Conservation (phyloP, 768 basidiomycete genomes). For the Xerocomellus amylosporus region DNA sequence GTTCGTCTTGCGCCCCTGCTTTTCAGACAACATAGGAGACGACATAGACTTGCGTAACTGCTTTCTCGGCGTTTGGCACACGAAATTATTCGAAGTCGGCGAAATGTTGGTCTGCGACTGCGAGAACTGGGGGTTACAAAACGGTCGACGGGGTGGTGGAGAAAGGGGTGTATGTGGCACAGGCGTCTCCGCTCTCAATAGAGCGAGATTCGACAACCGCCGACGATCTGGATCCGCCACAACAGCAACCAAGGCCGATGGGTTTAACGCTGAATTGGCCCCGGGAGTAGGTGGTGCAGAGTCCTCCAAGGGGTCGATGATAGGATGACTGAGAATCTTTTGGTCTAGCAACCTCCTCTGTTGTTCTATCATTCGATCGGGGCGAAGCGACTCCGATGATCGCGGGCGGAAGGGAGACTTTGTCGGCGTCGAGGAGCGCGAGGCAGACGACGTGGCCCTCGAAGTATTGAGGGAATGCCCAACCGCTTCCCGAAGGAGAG, state of each 20-base stretch:
- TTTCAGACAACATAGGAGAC: constrained; percentile 51
- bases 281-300: constrained; percentile 25
- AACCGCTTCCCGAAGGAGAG: constrained; percentile 73
- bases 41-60: constrained; percentile 50
- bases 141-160: constrained; percentile 58
- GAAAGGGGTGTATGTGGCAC: constrained; percentile 59
- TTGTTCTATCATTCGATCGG: constrained; percentile 12
- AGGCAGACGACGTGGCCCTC: constrained; percentile 41
- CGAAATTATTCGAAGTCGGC: constrained; percentile 8
- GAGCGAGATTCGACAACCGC: constrained; percentile 42
- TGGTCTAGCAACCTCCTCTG: constrained; percentile 37
- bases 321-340: constrained; percentile 43
- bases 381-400: constrained; percentile 26
- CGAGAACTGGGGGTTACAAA: constrained; percentile 45
- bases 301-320: constrained; percentile 35
- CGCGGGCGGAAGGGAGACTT: constrained; percentile 26
- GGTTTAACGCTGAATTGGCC: constrained; percentile 4
- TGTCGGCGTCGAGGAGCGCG: constrained; percentile 36
- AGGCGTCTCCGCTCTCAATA: constrained; percentile 64
- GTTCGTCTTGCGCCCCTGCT: constrained; percentile 35
- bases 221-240: constrained; percentile 33
- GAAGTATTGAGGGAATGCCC: constrained; percentile 68
- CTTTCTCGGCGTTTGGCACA: constrained; percentile 14
- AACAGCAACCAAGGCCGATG: constrained; percentile 14
- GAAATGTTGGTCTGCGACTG: constrained; percentile 55